Conservation (phyloP, 164 flowering plant genomes). For the Vitis labrusca region DNA sequence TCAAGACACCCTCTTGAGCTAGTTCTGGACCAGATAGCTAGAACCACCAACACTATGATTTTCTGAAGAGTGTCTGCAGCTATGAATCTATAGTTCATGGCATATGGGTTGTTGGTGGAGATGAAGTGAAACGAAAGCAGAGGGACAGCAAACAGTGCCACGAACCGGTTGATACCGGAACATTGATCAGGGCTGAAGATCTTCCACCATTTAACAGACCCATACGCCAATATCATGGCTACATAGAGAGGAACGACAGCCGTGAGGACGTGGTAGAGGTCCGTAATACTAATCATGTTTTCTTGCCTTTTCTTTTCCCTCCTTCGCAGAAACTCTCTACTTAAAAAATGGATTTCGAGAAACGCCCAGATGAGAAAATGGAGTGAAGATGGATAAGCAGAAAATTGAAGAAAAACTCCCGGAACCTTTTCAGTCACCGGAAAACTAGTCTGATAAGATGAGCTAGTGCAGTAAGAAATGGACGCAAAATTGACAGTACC, state of each 20-base stretch:
- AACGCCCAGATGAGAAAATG: no score
- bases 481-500: no score
- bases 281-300: conserved; percentile 16
- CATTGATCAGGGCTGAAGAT: conserved; percentile 35
- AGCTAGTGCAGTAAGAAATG: no score
- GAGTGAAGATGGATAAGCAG: no score
- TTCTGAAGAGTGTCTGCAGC: conserved; percentile 39
- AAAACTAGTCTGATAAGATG: no score
- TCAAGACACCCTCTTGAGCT: conserved; percentile 22
- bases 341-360: no score
- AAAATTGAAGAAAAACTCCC: no score
- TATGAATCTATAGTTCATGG: conserved; percentile 31
- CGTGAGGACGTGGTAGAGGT: conserved; percentile 24
- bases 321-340: no score
- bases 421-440: no score
- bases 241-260: conserved; percentile 30
- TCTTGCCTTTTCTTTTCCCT: background rate
- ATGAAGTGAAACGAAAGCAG: conserved; percentile 37
- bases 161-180: conserved; percentile 38
- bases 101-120: conserved; percentile 30
- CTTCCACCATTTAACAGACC: conserved; percentile 36
- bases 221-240: conserved; percentile 33
- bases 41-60: conserved; percentile 19
- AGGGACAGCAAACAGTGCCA: conserved; percentile 34
- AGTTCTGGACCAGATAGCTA: conserved; percentile 23